Conservation (phyloP, 2,329 filamentous ascomycete genomes). For the Sordariomycetes sp. region DNA sequence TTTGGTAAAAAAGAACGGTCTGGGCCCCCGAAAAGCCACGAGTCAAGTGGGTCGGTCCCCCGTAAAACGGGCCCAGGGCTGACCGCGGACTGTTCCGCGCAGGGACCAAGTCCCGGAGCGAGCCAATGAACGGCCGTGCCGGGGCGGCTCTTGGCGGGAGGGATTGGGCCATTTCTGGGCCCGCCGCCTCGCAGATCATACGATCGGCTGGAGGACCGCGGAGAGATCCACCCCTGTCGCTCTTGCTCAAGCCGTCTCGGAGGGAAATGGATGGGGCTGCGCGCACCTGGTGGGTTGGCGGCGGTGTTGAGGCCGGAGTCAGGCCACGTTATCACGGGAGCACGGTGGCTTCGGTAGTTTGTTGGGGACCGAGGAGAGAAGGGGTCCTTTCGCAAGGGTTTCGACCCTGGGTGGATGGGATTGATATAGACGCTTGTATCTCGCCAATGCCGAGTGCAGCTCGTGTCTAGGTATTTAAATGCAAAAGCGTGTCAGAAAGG, state of each 20-base stretch:
- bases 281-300: background rate
- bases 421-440: too few species aligned
- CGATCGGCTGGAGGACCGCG: background rate
- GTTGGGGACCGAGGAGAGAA: background rate
- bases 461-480: too few species aligned
- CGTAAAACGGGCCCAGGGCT: background rate
- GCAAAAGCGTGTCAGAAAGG: too few species aligned
- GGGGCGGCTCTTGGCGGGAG: constrained; percentile 1
- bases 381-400: background rate
- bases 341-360: background rate
- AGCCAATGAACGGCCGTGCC: background rate
- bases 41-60: background rate
- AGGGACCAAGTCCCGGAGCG: background rate
- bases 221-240: background rate
- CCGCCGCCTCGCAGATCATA: constrained; percentile 5
- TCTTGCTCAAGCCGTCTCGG: background rate
- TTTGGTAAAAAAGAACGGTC: background rate
- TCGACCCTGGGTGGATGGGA: too few species aligned
- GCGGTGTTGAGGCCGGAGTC: background rate
- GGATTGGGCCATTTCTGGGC: constrained; percentile 2
- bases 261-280: too few species aligned
- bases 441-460: too few species aligned
- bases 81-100: background rate
- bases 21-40: background rate
- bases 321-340: background rate